Base-by-base conservation (phyloP, 2,329 filamentous ascomycete genomes). In the Penicillium verrucosum region DNA sequence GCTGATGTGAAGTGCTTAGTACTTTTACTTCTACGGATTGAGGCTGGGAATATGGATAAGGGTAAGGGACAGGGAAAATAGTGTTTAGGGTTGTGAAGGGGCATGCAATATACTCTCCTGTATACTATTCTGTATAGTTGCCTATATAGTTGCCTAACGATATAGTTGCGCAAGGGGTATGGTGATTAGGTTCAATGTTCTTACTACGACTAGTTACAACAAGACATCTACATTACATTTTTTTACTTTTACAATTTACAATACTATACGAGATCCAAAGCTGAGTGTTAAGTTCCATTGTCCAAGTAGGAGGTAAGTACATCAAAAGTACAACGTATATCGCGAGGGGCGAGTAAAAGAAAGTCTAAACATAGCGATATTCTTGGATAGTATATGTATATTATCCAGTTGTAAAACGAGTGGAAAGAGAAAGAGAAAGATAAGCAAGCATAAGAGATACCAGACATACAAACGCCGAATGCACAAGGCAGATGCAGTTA, bases 291-390 rank as follows among this genome's bases (percentile, higher is more conserved):
- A 34, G 23, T 36, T 44, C 44, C 7, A 51, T 51, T 51, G 21
- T 51, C 29, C 36, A 50, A 50, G 30, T 21, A 29, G 21, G 37
- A 45, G 38, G 38, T 51, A 51, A 45, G 21, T 51, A 50, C 36
- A 41, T 38, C 46, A 40, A 30, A 29, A 38, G 34, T 38, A 29
- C 18, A 38, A 30, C 36, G n/a, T 21, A 30, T 4, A 50, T 42
- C 38, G 25, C 10, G 34, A 41, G 36, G 4, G 18, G 12, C n/a
- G 23, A 48, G 23, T 16, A 14, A 23, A 43, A 10, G 10, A 25
- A 51, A 27, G 18, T 51, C 38, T 51, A 45, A 51, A 5, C 21
- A 21, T 50, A n/a, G 8, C 0, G 5, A 21, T 30, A 21, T 30
- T 50, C 36, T 41, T 40, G n/a, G 14, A 32, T 14, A 49, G n/a